Conservation (phyloP, 371 early-diverging fungal species). For the Mucor plumbeus region DNA sequence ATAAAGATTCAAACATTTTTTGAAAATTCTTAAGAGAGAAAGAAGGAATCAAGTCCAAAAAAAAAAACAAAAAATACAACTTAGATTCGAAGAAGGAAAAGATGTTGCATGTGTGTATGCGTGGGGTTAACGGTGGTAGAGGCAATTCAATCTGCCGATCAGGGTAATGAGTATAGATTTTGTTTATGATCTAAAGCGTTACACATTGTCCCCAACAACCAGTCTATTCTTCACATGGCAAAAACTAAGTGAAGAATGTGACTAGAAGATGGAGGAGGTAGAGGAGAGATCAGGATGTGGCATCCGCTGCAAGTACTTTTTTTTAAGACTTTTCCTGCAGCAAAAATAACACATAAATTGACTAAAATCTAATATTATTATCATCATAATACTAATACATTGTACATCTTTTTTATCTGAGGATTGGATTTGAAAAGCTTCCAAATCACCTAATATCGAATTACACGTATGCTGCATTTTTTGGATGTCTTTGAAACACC, state of each 20-base stretch:
- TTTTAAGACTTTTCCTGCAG: too few relatives aligned
- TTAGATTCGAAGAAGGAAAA: conserved; percentile 8
- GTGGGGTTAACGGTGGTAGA: neutral
- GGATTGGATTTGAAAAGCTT: too few relatives aligned
- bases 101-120: neutral
- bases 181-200: conserved; percentile 4
- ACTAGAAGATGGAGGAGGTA: neutral
- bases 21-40: conserved; percentile 12
- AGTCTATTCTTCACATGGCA: conserved; percentile 9
- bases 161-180: conserved; percentile 1
- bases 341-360: too few relatives aligned
- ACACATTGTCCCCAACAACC: conserved; percentile 24
- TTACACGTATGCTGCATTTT: too few relatives aligned
- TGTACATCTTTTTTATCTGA: too few relatives aligned
- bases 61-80: conserved; percentile 6
- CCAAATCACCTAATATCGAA: too few relatives aligned
- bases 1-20: conserved; percentile 30
- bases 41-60: conserved; percentile 12
- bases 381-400: too few relatives aligned
- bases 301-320: neutral
- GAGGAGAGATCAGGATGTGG: neutral
- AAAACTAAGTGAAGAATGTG: neutral
- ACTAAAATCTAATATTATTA: too few relatives aligned
- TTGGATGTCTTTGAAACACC: too few relatives aligned
- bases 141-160: conserved; percentile 18